Conservation (phyloP, 371 early-diverging fungal genomes). For the Mortierella sp. region DNA sequence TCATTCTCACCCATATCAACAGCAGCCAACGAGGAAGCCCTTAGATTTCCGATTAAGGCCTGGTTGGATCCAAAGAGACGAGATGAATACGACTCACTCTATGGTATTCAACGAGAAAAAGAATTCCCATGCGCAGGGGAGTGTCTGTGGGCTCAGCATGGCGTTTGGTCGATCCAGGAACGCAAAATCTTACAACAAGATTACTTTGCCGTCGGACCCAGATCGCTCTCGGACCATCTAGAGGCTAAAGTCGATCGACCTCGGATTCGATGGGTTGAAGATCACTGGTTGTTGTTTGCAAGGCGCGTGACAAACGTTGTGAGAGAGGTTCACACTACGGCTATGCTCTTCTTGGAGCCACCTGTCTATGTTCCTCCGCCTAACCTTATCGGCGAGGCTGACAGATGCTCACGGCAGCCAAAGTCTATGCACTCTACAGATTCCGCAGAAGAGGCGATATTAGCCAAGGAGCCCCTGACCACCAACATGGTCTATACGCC, state of each 20-base stretch:
- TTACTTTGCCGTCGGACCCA: conserved; percentile 64
- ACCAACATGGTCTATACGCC: conserved; percentile 70
- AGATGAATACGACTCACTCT: conserved; percentile 46
- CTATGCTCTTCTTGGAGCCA: conserved; percentile 74
- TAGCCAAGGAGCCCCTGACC: conserved; percentile 7
- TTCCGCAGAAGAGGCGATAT: background rate
- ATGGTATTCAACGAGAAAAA: conserved; percentile 51
- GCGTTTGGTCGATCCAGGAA: conserved; percentile 65
- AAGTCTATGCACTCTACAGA: background rate
- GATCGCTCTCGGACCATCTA: background rate
- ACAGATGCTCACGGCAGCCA: background rate
- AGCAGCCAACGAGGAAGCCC: background rate
- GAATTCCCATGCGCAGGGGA: conserved; percentile 54
- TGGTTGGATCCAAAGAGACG: conserved; percentile 57
- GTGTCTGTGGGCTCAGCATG: conserved; percentile 77
- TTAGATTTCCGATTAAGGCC: conserved; percentile 31
- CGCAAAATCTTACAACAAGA: conserved; percentile 54
- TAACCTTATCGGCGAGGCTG: conserved; percentile 15
- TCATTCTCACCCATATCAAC: conserved; percentile 21
- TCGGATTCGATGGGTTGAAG: conserved; percentile 53
- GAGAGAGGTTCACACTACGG: conserved; percentile 57
- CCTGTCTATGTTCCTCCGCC: conserved; percentile 72
- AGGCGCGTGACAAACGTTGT: conserved; percentile 53
- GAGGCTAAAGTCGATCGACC: background rate
- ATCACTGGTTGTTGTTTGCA: conserved; percentile 69